Evolutionary conservation across 2,329 filamentous ascomycete species (phyloP), one percentile per base, ranked within the genome.

Genomic region (Elsinoe fawcettii): DNA sequence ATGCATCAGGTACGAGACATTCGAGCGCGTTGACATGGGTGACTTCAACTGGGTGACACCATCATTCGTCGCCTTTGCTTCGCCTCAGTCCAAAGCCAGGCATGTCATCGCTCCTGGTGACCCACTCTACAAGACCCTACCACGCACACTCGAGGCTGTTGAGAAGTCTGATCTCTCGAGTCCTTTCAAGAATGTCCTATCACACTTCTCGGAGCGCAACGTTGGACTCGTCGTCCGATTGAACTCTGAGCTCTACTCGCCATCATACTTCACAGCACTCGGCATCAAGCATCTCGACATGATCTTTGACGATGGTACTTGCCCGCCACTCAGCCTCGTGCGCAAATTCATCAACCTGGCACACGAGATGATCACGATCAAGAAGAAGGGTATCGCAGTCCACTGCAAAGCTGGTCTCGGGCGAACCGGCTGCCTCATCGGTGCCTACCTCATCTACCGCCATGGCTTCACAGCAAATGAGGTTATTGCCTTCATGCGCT

Each of bases 31-130:
- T 18, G 93, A 99, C 70, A 90, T 96, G 78, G 93, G 93, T 62
- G 93, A 99, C 75, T 99, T 99, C 86, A 99, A 99, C 81, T 99
- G 93, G 93, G 82, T 99, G 59, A 95, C 91, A 5, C 91, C 92
- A 7, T 79, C 91, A 67, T 99, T 99, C 75, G 81, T 99, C 54
- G 93, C 93, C 20, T 97, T 99, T 70, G 93, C 93, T 44, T 97
- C 92, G 18, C 93, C 93, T 9, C 90, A 97, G 72, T 86, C 91
- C 66, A 79, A 82, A 58, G 88, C 90, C 4, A 82, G 87, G 11
- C 80, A 83, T 57, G 84, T 86, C 61, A 85, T 96, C 58, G 79
- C 85, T 7, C 79, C 83, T 58, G 83, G 81, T 39, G 88, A 89
- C 5, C 85, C 90, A 12, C 76, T 86, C 62, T 96, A 85, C 72